Conservation (phyloP, 371 early-diverging fungal genomes). For the Sporodiniella umbellata region DNA sequence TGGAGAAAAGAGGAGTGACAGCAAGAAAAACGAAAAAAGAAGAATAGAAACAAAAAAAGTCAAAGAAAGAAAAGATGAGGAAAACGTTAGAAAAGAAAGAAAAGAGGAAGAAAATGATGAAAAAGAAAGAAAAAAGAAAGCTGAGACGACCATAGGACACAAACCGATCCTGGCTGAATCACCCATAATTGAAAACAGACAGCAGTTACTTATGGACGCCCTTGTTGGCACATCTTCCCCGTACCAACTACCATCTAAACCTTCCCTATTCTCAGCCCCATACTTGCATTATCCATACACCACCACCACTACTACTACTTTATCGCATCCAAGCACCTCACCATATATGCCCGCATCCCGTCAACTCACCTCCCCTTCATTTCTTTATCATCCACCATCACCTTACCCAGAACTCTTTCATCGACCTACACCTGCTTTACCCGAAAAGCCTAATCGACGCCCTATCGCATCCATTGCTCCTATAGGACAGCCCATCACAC, state of each 20-base stretch:
- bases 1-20: slow-evolving; percentile 39
- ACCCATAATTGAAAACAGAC: slow-evolving; percentile 9
- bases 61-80: slow-evolving; percentile 51
- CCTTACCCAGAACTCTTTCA: no score
- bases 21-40: slow-evolving; percentile 19
- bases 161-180: slow-evolving; percentile 8
- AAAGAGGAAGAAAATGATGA: slow-evolving; percentile 12
- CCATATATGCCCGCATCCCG: slow-evolving; percentile 10
- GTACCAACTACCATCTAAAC: no score
- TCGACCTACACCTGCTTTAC: not conserved
- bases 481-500: slow-evolving; percentile 31
- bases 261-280: not conserved
- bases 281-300: no score
- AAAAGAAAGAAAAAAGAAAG: slow-evolving; percentile 7
- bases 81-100: slow-evolving; percentile 18
- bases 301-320: not conserved
- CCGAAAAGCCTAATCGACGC: slow-evolving; percentile 8
- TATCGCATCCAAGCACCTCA: not conserved
- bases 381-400: no score
- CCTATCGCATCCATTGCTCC: slow-evolving; percentile 27
- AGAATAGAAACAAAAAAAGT: no score
- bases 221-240: slow-evolving; percentile 13
- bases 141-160: slow-evolving; percentile 25
- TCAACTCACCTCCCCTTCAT: slow-evolving; percentile 11
- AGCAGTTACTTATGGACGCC: slow-evolving; percentile 19